Percentiles rank a stretch among this genome's conserved stretches.
Evolutionary conservation across 306 rosid genomes (phyloP).

Genomic region (Citrullus mucosospermus): DNA sequence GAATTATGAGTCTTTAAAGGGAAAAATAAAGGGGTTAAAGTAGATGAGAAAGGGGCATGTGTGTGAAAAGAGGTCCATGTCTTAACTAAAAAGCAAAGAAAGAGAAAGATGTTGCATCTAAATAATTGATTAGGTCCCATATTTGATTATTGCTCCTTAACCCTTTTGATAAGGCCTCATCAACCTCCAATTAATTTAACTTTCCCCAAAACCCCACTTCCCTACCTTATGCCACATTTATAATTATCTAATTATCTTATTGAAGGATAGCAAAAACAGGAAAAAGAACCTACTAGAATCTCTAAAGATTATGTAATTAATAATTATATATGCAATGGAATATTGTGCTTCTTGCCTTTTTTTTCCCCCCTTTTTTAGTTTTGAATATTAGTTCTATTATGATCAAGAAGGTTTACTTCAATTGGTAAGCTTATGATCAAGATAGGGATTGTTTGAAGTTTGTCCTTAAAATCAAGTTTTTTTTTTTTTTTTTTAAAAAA

Average conservation of each 20-base stretch:
- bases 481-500: no score
- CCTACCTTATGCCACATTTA: neutral
- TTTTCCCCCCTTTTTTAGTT: no score
- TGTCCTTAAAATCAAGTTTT: neutral
- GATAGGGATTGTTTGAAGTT: neutral
- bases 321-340: no score
- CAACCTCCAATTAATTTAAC: constrained; percentile 32
- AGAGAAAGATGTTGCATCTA: constrained; percentile 45
- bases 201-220: neutral
- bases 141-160: constrained; percentile 43
- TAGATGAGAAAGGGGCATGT: neutral
- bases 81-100: constrained; percentile 51
- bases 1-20: constrained; percentile 1
- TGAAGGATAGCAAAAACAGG: neutral
- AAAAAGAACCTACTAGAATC: neutral
- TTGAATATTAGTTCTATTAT: neutral
- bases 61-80: constrained; percentile 9
- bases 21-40: neutral
- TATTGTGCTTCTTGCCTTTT: no score
- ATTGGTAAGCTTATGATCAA: neutral
- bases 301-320: neutral
- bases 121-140: constrained; percentile 47
- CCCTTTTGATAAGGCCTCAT: constrained; percentile 52
- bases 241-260: neutral
- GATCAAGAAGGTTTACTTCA: neutral